Evolutionary conservation across 805 yeast species (phyloP).

Genomic region (Yarrowia sp.): DNA sequence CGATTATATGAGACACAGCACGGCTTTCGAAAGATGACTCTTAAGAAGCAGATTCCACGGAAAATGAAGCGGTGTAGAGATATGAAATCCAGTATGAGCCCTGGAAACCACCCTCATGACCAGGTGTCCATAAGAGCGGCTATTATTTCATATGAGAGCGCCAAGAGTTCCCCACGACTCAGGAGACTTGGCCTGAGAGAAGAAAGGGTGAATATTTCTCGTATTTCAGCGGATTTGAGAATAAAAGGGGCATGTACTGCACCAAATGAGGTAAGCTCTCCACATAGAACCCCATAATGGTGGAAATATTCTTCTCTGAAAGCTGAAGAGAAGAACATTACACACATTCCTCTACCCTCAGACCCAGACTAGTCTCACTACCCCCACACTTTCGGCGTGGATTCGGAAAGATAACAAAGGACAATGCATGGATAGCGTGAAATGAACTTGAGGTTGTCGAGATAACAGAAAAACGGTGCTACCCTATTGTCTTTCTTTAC

Average conservation of each 20-base stretch:
- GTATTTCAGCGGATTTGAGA: too few relatives aligned
- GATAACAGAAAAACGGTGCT: conserved; percentile 7
- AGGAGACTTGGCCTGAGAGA: not conserved
- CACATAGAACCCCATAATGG: not conserved
- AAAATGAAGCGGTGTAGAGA: not conserved
- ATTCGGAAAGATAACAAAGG: conserved; percentile 5
- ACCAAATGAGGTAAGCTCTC: too few relatives aligned
- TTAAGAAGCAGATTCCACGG: not conserved
- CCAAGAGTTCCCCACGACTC: conserved; percentile 8
- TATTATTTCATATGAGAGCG: conserved; percentile 6
- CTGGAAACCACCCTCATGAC: too few relatives aligned
- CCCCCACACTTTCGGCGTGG: conserved; percentile 12
- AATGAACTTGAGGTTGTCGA: conserved; percentile 11
- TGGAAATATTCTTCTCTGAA: too few relatives aligned
- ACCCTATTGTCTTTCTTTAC: not conserved
- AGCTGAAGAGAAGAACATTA: too few relatives aligned
- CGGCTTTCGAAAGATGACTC: too few relatives aligned
- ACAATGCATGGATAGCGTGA: conserved; percentile 1
- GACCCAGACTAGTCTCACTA: not conserved
- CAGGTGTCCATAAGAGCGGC: not conserved
- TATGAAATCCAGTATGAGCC: too few relatives aligned
- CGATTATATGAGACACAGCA: too few relatives aligned
- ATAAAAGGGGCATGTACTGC: too few relatives aligned
- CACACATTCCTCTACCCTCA: too few relatives aligned
- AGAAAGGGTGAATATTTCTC: too few relatives aligned